Evolutionary conservation across 2,329 filamentous ascomycete genomes (phyloP).

Genomic region (Aspergillus carbonarius): DNA sequence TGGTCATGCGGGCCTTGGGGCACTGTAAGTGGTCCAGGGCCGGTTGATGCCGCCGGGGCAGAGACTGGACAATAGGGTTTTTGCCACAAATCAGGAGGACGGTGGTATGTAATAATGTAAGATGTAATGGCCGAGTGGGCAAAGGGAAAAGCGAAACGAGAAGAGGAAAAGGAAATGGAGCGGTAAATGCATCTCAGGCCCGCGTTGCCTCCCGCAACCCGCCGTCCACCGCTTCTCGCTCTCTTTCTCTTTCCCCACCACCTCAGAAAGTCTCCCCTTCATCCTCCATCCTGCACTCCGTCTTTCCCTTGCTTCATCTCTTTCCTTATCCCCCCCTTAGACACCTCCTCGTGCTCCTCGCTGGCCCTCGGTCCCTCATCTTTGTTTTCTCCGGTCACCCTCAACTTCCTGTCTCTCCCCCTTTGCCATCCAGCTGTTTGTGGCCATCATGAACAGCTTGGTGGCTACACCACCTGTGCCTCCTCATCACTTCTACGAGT

Average conservation of each 20-base stretch:
- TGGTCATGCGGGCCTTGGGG: conserved; percentile 2
- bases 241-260: conserved; percentile 7
- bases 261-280: conserved; percentile 10
- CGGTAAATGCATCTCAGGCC: conserved; percentile 13
- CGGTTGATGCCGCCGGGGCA: neutral
- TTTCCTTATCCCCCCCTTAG: conserved; percentile 11
- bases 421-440: conserved; percentile 32
- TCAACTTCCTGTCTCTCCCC: conserved; percentile 23
- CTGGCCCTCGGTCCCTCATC: conserved; percentile 10
- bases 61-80: neutral
- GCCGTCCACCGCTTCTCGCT: conserved; percentile 36
- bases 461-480: conserved; percentile 58
- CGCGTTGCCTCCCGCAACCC: conserved; percentile 40
- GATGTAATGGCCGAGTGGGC: neutral
- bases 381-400: conserved; percentile 2
- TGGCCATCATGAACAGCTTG: conserved; percentile 60
- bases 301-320: conserved; percentile 14
- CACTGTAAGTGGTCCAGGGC: neutral
- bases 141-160: too few species aligned
- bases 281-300: conserved; percentile 11
- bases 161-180: neutral
- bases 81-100: conserved; percentile 4
- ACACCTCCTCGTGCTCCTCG: conserved; percentile 15
- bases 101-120: neutral
- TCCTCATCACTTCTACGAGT: conserved; percentile 60